Conservation (phyloP, 2,329 filamentous ascomycete genomes). For the Graphilbum sp. region DNA sequence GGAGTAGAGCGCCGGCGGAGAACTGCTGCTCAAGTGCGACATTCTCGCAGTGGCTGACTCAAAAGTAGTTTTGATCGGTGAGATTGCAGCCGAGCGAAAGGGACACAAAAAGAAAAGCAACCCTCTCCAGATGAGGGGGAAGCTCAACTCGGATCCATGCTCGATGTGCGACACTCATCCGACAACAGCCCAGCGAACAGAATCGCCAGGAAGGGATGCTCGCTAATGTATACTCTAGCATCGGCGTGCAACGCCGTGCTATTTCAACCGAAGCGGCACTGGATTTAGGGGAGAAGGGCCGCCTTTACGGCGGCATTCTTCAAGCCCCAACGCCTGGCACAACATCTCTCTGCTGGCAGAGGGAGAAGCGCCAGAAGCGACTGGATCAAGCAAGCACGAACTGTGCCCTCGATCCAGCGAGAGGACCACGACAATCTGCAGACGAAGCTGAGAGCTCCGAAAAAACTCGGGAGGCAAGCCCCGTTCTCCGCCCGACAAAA, state of each 20-base stretch:
- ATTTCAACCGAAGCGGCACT: slow-evolving; percentile 36
- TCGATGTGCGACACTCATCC: slow-evolving; percentile 38
- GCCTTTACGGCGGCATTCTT: slow-evolving; percentile 22
- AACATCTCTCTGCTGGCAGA: too few relatives aligned
- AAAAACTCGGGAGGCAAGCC: not conserved
- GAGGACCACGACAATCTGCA: slow-evolving; percentile 73
- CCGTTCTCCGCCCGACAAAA: not conserved
- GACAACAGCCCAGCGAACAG: slow-evolving; percentile 51
- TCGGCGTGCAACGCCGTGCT: not conserved
- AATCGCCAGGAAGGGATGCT: slow-evolving; percentile 27
- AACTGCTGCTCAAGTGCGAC: slow-evolving; percentile 83
- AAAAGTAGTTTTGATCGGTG: slow-evolving; percentile 70
- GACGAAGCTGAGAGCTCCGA: slow-evolving; percentile 11
- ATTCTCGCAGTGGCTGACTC: slow-evolving; percentile 86
- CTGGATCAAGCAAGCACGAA: slow-evolving; percentile 35
- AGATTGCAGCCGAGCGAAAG: slow-evolving; percentile 22
- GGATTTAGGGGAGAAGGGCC: slow-evolving; percentile 55
- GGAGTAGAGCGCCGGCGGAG: slow-evolving; percentile 67
- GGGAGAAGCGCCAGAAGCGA: slow-evolving; percentile 59
- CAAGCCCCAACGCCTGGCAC: slow-evolving; percentile 66
- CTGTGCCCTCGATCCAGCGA: slow-evolving; percentile 39
- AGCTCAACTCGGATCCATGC: not conserved
- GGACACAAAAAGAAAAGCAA: too few relatives aligned
- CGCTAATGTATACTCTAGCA: slow-evolving; percentile 1
- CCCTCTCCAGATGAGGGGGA: not conserved